Evolutionary conservation across 1,284 basidiomycete species (phyloP), one percentile per base, ranked within the genome.

Genomic region (Cronartium ribicola): DNA sequence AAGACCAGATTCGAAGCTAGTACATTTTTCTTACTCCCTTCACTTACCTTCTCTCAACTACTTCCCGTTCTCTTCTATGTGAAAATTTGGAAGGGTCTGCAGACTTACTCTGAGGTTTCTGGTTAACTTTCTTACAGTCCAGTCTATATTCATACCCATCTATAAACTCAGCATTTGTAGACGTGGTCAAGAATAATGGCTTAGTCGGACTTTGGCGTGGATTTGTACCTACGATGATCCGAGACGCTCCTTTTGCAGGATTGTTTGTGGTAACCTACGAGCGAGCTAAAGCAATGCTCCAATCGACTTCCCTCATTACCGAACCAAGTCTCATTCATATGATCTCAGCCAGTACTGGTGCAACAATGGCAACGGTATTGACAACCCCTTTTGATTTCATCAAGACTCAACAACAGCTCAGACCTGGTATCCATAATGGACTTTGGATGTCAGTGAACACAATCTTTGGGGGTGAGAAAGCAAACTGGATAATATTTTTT

Each of bases 211-310:
- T 96, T 41, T 89, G 94, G 80, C 88, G 91, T 71, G 95, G 94
- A 0, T 91, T 96, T 79, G 82, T 91, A 41, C 92, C 94, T 0
- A 94, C 94, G 0, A 91, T 93, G 0, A 84, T 95, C 29, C 86
- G 95, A 46, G 95, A 98, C 80, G 95, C 95, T 2, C 96, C 95
- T 0, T 95, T 97, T 79, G 94, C 95, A 0, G 95, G 95, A 0
- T 81, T 98, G 7, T 99, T 97, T 78, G 85, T 98, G 20, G 87
- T 94, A 0, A 88, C 90, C 67, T 98, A 99, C 81, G 95, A 97
- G 81, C 77, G 77, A 0, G 75, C 55, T 2, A 69, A 69, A 55
- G 40, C 55, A 29, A 7, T 43, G 37, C 8, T 0, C 8, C 8
- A 40, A 51, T 51, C 29, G 7, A 13, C 36, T 59, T 29, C 59